These are phyloP conservation scores for Teratosphaeria pseudoeucalypti DNA, from an alignment of 2,329 filamentous ascomycete species.

Conservation along the genomic window DNA sequence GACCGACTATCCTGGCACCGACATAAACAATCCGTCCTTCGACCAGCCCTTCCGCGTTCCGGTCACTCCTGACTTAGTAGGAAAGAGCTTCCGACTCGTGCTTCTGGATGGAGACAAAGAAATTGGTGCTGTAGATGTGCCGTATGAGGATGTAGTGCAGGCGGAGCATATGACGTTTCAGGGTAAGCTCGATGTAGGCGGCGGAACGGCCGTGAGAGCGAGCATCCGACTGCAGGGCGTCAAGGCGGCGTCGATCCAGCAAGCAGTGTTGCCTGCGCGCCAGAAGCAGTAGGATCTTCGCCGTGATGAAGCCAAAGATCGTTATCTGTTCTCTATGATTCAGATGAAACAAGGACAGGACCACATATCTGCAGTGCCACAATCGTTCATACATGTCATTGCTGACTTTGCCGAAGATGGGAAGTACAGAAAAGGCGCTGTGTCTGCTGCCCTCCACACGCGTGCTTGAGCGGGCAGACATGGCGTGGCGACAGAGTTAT, in stretches of 20 bases:
- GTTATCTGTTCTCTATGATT: too few relatives aligned
- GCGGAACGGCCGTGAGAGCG: slow-evolving; percentile 27
- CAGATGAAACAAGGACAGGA: too few relatives aligned
- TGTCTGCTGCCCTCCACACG: too few relatives aligned
- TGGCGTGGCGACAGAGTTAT: not conserved
- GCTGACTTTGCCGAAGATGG: too few relatives aligned
- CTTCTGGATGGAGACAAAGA: slow-evolving; percentile 29
- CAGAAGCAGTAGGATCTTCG: not conserved
- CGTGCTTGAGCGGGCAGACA: not conserved
- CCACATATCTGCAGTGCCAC: too few relatives aligned
- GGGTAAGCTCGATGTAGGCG: slow-evolving; percentile 28
- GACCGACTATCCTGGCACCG: slow-evolving; percentile 34
- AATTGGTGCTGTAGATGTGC: slow-evolving; percentile 26
- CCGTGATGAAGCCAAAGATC: too few relatives aligned
- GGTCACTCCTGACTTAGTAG: slow-evolving; percentile 24
- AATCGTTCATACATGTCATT: too few relatives aligned
- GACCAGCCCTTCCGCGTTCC: slow-evolving; percentile 38
- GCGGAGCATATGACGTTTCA: slow-evolving; percentile 24
- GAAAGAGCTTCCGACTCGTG: slow-evolving; percentile 25
- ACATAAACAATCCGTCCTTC: slow-evolving; percentile 41
- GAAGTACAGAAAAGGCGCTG: too few relatives aligned
- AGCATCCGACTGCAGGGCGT: slow-evolving; percentile 28
- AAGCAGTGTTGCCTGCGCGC: not conserved
- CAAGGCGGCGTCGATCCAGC: slow-evolving; percentile 1
- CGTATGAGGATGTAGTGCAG: slow-evolving; percentile 26